Base-by-base conservation (phyloP, 2,329 filamentous ascomycete species). In the Aspergillus sp. region DNA sequence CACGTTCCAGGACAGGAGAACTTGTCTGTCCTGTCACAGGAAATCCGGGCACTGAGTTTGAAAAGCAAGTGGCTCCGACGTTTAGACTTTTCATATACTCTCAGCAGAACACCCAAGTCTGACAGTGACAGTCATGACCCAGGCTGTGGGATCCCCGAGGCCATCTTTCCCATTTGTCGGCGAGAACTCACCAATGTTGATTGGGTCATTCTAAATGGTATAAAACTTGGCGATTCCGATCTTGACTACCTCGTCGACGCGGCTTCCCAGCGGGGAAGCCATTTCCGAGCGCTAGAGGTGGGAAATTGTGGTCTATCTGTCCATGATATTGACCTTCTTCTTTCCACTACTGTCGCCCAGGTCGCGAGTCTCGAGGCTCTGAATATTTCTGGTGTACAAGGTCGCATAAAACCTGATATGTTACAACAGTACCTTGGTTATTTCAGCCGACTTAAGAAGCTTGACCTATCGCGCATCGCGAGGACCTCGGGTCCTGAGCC, bases 151-250 rank as follows among this genome's bases (percentile, higher is more conserved):
- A 86, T 90, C 48, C 84, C 88, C 17, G 86, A 89, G 68, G 88
- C 87, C 2, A 76, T 90, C 5, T 86, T 88, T 63, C 86, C 87
- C 1, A 75, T 90, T 5, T 89, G 86, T 71, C 85, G 85, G 61
- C 82, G 84, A 59, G 83, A 88, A 64, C 79, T 86, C 22, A 90
- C 88, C 0, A 88, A 86, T 64, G 84, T 90, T 17, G 85, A 89
- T 68, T 90, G 88, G 87, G 82, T 90, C 53, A 80, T 84, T 20
- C 73, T 90, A 57, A 89, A 85, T 59, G 86, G 86, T 12, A 87
- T 90, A 59, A 81, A 84, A 58, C 80, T 90, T n/a, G 86, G 85
- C 41, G 88, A 90, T 53, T 85, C 85, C 0, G 88, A 90, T 71
- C 75, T 90, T 53, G 88, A 90, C 61, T 80, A 78, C 64, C 66